Percentiles rank a stretch among this genome's conserved stretches.
Evolutionary conservation across 2,329 filamentous ascomycete genomes (phyloP).

Genomic region (Penicillium sp.): DNA sequence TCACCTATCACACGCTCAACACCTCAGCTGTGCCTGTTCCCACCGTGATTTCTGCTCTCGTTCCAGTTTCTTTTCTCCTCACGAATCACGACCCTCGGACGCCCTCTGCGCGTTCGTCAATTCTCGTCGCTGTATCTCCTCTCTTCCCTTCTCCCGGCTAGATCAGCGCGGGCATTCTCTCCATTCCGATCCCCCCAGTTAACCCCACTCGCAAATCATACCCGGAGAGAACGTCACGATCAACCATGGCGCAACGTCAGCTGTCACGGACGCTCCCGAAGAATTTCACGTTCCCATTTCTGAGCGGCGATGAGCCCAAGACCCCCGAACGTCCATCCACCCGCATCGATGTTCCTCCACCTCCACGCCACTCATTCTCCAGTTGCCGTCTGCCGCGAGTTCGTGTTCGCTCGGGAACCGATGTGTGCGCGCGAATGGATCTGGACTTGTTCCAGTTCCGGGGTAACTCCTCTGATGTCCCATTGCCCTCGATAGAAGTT

Average conservation of each 20-base stretch:
- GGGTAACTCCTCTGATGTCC: conserved; percentile 34
- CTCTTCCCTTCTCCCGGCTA: conserved; percentile 6
- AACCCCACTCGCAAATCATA: too few species aligned
- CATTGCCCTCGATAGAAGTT: conserved; percentile 42
- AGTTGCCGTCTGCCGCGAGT: conserved; percentile 39
- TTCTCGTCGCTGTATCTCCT: conserved; percentile 3
- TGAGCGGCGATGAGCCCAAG: conserved; percentile 33
- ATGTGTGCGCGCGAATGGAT: conserved; percentile 36
- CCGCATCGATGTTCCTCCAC: conserved; percentile 40
- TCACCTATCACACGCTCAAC: conserved; percentile 9
- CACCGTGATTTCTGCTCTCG: conserved; percentile 13
- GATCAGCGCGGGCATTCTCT: neutral
- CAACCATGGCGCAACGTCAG: conserved; percentile 37
- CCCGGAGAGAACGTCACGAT: conserved; percentile 4
- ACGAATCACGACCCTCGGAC: conserved; percentile 22
- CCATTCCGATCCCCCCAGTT: conserved; percentile 4
- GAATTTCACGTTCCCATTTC: conserved; percentile 42
- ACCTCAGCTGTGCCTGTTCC: conserved; percentile 16
- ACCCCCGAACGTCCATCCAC: conserved; percentile 41
- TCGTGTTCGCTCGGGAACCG: conserved; percentile 36
- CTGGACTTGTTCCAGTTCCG: conserved; percentile 31
- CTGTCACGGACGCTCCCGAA: conserved; percentile 45
- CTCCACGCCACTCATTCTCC: conserved; percentile 40
- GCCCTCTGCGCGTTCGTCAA: conserved; percentile 13
- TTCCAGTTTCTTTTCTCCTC: conserved; percentile 15